Conservation (phyloP, 1,284 basidiomycete genomes). For the Paramarasmius palmivorus region DNA sequence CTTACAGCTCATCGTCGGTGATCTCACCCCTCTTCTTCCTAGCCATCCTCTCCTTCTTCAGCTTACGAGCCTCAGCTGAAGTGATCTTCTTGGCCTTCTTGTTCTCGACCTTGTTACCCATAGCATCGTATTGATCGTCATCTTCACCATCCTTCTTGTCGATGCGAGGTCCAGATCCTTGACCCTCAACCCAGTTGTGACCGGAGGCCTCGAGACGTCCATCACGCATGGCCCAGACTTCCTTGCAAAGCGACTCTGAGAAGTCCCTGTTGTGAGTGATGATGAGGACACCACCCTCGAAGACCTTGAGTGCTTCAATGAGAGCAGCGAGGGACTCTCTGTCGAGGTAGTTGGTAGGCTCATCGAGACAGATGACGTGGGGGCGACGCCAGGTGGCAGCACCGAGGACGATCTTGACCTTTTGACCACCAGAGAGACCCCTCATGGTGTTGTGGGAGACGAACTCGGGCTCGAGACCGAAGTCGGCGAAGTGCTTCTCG, state of each 20-base stretch:
- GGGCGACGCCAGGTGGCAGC: constrained; percentile 98
- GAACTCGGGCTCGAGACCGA: constrained; percentile 95
- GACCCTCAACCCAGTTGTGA: constrained; percentile 98
- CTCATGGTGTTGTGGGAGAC: constrained; percentile 97
- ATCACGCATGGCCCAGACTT: constrained; percentile 95
- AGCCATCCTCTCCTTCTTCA: constrained; percentile 96
- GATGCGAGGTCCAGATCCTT: constrained; percentile 88
- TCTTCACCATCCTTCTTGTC: constrained; percentile 89
- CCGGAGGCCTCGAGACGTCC: constrained; percentile 92
- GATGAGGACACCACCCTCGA: constrained; percentile 95
- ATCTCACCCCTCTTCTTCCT: constrained; percentile 81
- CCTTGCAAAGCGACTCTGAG: constrained; percentile 91
- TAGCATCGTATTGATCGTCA: constrained; percentile 88
- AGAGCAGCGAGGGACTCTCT: constrained; percentile 96
- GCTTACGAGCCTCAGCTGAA: constrained; percentile 81
- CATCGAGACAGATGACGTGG: constrained; percentile 96
- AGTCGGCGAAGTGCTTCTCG: constrained; percentile 97
- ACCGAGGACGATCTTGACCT: constrained; percentile 99
- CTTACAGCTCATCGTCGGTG: constrained; percentile 68
- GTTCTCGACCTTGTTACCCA: constrained; percentile 92
- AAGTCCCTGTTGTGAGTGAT: constrained; percentile 99
- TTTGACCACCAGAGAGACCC: constrained; percentile 98
- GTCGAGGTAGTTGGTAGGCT: constrained; percentile 98
- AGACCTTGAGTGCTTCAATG: constrained; percentile 94
- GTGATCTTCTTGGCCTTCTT: constrained; percentile 87